Base-by-base conservation (phyloP, 768 basidiomycete species). In the Amanita exitialis region DNA sequence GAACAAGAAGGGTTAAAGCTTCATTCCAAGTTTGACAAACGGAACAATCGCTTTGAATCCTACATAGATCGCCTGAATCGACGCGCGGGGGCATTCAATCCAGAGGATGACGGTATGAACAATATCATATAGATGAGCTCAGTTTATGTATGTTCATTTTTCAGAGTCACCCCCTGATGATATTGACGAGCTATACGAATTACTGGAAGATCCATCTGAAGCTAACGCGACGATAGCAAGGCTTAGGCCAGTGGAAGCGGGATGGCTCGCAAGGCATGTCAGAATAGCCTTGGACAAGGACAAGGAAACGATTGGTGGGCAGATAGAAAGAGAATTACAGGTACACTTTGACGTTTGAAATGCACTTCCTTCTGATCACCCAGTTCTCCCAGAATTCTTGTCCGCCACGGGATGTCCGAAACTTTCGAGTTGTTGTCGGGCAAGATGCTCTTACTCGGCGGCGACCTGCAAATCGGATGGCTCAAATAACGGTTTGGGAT, bases 401-500 rank as follows among this genome's bases (percentile, higher is more conserved):
- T 58, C 91, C 92, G 3, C 73, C 80, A 2, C 80, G 93, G 5
- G 67, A 87, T 20, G 82, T 91, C 10, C 78, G 82, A 37, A 79
- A 73, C 47, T 92, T 95, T 66, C 74, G 90, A 38, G 79, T 94
- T 4, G 60, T 92, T 13, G 69, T 81, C 12, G 74, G 84, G 13
- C 69, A 77, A 56, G 93, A 88, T 60, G 76, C 79, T 15, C 70
- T 72, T 32, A 82, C 79, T 23, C 56, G 60, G 0, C 72, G 75
- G 53, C 69, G 74, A 47, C 72, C 74, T 0, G 68, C 77, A 6
- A 69, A 76, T 53, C 76, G 89, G 45, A 72, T 67, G 1, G 92
- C 83, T 0, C 86, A 89, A 61, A 57, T 97, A 49, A 93, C 86
- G 0, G 76, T 94, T 3, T 93, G 90, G 90, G 89, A 94, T 58